phyloP scores from a whole-genome alignment of 2,329 filamentous ascomycete species.

The Colletotrichum ledebouriae region DNA sequence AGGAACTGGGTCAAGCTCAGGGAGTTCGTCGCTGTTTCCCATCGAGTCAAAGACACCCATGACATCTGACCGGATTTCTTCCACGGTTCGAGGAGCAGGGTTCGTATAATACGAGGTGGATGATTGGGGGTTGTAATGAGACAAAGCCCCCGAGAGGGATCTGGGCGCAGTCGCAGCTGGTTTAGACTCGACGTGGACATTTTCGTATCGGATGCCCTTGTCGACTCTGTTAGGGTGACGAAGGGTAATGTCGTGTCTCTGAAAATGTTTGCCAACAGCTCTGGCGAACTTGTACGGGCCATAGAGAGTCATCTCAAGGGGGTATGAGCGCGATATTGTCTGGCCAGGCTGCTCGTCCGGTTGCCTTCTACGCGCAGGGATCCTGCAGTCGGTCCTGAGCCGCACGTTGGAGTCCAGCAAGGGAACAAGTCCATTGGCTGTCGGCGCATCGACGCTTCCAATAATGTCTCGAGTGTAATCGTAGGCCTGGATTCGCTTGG shows the following conservation, averaged over 20 bases:
- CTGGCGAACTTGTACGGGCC: slow-evolving; percentile 76
- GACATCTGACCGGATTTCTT: slow-evolving; percentile 89
- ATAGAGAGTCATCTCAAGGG: slow-evolving; percentile 82
- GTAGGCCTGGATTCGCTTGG: slow-evolving; percentile 76
- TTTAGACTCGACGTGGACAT: slow-evolving; percentile 76
- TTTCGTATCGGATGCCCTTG: slow-evolving; percentile 77
- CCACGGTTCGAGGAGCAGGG: slow-evolving; percentile 73
- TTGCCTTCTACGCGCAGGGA: slow-evolving; percentile 75
- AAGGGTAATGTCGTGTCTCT: slow-evolving; percentile 76
- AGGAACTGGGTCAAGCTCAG: slow-evolving; percentile 75
- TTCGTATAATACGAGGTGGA: slow-evolving; percentile 44
- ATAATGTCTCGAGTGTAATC: slow-evolving; percentile 81
- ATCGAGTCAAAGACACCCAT: slow-evolving; percentile 90
- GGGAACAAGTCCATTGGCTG: slow-evolving; percentile 76
- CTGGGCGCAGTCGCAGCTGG: slow-evolving; percentile 52
- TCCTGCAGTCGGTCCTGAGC: slow-evolving; percentile 79
- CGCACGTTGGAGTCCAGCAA: slow-evolving; percentile 77
- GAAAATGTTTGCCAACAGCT: slow-evolving; percentile 76
- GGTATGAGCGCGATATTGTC: slow-evolving; percentile 70
- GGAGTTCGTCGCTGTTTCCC: slow-evolving; percentile 80
- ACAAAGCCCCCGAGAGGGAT: slow-evolving; percentile 42
- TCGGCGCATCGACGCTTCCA: slow-evolving; percentile 78
- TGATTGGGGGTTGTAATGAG: slow-evolving; percentile 35
- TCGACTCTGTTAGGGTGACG: slow-evolving; percentile 65
- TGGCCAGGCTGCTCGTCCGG: slow-evolving; percentile 75